Conservation (phyloP, 129 eudicot species). For the Artemisia annua region DNA sequence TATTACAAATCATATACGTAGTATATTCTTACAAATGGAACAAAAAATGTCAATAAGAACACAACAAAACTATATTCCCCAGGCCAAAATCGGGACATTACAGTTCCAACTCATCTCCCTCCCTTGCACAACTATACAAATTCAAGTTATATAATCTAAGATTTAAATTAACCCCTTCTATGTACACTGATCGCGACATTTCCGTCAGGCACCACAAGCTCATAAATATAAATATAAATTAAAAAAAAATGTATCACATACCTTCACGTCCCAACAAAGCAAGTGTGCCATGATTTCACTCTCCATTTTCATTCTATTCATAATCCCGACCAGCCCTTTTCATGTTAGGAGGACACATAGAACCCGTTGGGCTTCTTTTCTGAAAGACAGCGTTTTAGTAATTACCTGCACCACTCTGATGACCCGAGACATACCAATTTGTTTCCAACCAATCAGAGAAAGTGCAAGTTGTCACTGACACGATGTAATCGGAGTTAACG, state of each 20-base stretch:
- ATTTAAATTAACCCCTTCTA: conserved; percentile 24
- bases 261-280: not conserved
- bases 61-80: conserved; percentile 25
- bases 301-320: not conserved
- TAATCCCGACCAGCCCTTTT: conserved; percentile 35
- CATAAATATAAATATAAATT: not conserved
- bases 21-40: conserved; percentile 29
- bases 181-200: conserved; percentile 15
- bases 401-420: not conserved
- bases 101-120: conserved; percentile 12
- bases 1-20: conserved; percentile 15
- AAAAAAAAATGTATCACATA: conserved; percentile 11
- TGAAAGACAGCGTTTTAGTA: conserved; percentile 1
- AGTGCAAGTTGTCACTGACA: conserved; percentile 70
- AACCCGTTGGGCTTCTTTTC: not conserved
- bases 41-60: conserved; percentile 22
- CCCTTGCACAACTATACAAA: conserved; percentile 27
- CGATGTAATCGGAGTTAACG: conserved; percentile 73
- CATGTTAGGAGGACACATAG: conserved; percentile 27
- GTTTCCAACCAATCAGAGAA: conserved; percentile 89
- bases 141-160: conserved; percentile 20
- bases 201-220: conserved; percentile 54
- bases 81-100: conserved; percentile 27
- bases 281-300: not conserved
- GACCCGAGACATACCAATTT: conserved; percentile 59